Conservation (phyloP, 306 rosid genomes). For the Alnus rubra region DNA sequence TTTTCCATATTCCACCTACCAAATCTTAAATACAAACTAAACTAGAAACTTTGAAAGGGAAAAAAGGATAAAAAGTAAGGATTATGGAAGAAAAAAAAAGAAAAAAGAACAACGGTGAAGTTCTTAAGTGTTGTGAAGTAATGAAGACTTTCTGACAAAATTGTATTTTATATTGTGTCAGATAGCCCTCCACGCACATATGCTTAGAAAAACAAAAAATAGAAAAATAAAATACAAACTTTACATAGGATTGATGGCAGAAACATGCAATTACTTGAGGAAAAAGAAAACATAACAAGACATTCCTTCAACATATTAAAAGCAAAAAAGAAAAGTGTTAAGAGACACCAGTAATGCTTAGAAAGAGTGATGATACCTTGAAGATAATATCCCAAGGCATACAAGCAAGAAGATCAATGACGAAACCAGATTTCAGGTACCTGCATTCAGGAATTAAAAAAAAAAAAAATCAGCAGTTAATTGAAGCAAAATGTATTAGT, state of each 20-base stretch:
- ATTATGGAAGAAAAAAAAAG: too few relatives aligned
- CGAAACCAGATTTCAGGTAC: slow-evolving; percentile 71
- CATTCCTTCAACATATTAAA: neutral
- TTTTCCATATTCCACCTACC: neutral
- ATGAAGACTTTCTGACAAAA: too few relatives aligned
- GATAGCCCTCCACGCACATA: neutral
- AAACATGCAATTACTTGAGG: neutral
- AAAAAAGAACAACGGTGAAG: too few relatives aligned
- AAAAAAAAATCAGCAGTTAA: slow-evolving; percentile 8
- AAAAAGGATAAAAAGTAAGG: neutral
- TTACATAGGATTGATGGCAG: neutral
- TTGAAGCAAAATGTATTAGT: neutral
- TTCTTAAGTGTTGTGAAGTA: too few relatives aligned
- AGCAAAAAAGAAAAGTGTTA: neutral
- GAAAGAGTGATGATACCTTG: slow-evolving; percentile 58
- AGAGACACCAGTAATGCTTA: slow-evolving; percentile 10
- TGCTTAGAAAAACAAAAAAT: neutral
- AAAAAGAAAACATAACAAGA: neutral
- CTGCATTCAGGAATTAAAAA: slow-evolving; percentile 37
- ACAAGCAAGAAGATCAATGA: slow-evolving; percentile 79
- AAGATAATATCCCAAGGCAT: slow-evolving; percentile 93
- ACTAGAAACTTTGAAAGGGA: neutral
- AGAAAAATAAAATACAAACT: neutral
- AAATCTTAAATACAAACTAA: neutral
- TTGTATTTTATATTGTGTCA: too few relatives aligned